Conservation (phyloP, 164 flowering plant genomes). For the Brasenia schreberi region DNA sequence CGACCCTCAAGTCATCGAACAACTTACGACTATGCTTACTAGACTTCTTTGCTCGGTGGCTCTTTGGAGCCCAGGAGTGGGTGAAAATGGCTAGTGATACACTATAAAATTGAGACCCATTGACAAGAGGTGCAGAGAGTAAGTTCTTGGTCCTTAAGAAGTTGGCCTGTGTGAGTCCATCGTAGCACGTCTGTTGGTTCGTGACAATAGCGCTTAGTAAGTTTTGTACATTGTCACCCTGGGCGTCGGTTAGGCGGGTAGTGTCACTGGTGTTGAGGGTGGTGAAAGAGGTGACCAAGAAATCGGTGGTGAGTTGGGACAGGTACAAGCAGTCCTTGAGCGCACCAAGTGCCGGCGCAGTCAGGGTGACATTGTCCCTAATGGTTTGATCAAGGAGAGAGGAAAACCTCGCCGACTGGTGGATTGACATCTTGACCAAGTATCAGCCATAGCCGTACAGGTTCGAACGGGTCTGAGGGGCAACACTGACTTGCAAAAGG, state of each 20-base stretch:
- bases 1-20: no score
- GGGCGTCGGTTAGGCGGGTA: neutral
- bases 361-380: neutral
- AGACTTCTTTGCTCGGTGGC: no score
- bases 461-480: slow-evolving; percentile 13
- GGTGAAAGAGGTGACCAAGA: slow-evolving; percentile 6
- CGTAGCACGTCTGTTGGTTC: no score
- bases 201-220: slow-evolving; percentile 16
- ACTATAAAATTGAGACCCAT: no score
- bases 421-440: slow-evolving; percentile 12
- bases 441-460: slow-evolving; percentile 24
- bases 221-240: slow-evolving; percentile 21
- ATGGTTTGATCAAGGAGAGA: slow-evolving; percentile 12
- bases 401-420: slow-evolving; percentile 10
- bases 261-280: slow-evolving; percentile 8
- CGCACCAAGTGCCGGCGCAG: slow-evolving; percentile 13
- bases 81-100: no score
- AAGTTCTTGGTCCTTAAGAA: no score
- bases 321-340: slow-evolving; percentile 21
- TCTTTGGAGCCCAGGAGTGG: no score
- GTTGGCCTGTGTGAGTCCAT: no score
- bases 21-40: no score
- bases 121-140: no score
- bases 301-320: slow-evolving; percentile 16
- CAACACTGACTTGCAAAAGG: slow-evolving; percentile 28